Evolutionary conservation across 1,139 yeast species (phyloP).

Genomic region (Lodderomyces pseudojiufengensis): DNA sequence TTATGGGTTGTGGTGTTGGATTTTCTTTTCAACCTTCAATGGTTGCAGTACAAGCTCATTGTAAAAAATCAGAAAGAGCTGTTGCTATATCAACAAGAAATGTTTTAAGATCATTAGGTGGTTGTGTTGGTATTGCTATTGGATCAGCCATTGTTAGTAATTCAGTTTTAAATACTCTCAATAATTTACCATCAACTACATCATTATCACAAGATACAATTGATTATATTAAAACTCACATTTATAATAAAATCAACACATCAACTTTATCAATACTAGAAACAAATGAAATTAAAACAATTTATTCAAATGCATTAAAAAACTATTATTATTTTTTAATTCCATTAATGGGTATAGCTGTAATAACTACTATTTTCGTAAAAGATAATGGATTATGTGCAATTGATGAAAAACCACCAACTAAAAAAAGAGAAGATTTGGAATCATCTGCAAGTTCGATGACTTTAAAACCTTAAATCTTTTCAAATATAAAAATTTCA

Average conservation of each 20-base stretch:
- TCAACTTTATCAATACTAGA: constrained; percentile 19
- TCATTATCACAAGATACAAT: constrained; percentile 15
- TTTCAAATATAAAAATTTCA: not conserved
- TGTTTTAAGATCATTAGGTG: constrained; percentile 52
- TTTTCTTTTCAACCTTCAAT: constrained; percentile 37
- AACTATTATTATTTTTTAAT: constrained; percentile 38
- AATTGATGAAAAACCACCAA: constrained; percentile 26
- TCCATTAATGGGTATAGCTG: constrained; percentile 41
- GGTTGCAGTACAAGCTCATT: constrained; percentile 55
- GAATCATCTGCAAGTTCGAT: constrained; percentile 14
- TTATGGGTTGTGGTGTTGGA: constrained; percentile 46
- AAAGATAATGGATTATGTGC: constrained; percentile 39
- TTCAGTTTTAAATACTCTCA: constrained; percentile 15
- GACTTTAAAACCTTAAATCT: constrained; percentile 3
- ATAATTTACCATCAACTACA: not conserved
- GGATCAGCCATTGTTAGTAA: constrained; percentile 25
- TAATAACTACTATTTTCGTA: constrained; percentile 31
- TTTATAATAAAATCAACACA: constrained; percentile 18
- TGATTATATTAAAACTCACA: constrained; percentile 16
- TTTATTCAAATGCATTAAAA: constrained; percentile 34
- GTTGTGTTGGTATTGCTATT: constrained; percentile 37
- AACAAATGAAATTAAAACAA: constrained; percentile 19
- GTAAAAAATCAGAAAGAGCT: constrained; percentile 49
- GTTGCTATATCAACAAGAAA: constrained; percentile 54
- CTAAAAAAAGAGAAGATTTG: constrained; percentile 8